Evolutionary conservation across 164 flowering plant species (phyloP), one percentile per base, ranked within the genome.

Genomic region (Vitis amurensis): DNA sequence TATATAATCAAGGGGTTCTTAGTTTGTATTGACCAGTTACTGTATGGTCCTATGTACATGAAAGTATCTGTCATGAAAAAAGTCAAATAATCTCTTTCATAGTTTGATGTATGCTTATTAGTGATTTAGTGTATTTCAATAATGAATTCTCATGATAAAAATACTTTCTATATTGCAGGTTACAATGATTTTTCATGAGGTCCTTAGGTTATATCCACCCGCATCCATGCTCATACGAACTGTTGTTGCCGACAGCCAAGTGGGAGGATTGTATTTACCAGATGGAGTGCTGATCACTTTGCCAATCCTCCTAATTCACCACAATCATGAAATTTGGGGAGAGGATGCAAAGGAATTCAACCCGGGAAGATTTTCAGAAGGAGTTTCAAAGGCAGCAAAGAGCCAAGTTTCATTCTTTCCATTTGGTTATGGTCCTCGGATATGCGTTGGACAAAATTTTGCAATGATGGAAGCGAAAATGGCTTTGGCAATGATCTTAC

Each of bases 141-240:
- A 37, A 37, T 37, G 44, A 37, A 3, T 37, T 37, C 44, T 37
- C 4, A 37, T 37, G 44, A 37, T 37, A 37, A 37, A 37, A 37
- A 3, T 37, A 37, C 4, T 37, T 37, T 37, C 44, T 37, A 37
- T 3, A 37, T 37, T 37, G 44, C 44, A 37, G 59, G 55, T 61
- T 81, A 66, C 70, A 37, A 37, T 37, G 44, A 37, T 37, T 37
- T 37, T 37, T 37, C 44, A 37, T 37, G 44, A 37, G 44, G 80
- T 80, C 27, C 51, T 80, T 9, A 66, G 82, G 53, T 29, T 79
- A 14, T 79, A 73, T 44, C 76, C 78, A 50, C 70, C 78, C 11
- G 66, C 16, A 8, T 1, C 2, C 0, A 3, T 6, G 6, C 48
- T 73, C 9, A 1, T 29, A 48, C 74, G 78, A 37, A 14, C 23